Evolutionary conservation across 192 early-diverging fungal genomes (phyloP).

Genomic region (Geranomyces michiganensis): DNA sequence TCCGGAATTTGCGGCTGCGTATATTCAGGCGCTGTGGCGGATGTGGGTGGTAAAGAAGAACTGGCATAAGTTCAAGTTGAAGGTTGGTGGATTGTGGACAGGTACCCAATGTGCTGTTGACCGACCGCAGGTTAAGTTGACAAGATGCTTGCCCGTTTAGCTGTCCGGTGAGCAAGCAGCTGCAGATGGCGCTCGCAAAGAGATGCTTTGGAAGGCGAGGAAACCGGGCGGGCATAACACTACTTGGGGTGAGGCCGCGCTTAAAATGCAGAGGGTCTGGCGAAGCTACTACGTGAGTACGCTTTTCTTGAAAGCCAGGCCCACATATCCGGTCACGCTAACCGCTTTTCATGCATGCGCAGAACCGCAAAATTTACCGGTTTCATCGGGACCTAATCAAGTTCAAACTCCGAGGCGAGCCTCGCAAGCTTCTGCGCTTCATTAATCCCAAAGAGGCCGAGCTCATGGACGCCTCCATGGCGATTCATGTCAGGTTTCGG

Average conservation of each 20-base stretch:
- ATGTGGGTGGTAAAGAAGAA: conserved; percentile 41
- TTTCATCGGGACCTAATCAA: conserved; percentile 61
- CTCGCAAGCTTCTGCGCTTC: conserved; percentile 52
- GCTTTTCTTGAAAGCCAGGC: no score
- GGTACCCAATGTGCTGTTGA: no score
- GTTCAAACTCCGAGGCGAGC: conserved; percentile 56
- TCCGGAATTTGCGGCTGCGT: conserved; percentile 55
- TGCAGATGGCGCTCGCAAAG: conserved; percentile 36
- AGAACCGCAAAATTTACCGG: conserved; percentile 55
- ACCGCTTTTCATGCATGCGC: not conserved
- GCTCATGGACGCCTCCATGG: conserved; percentile 53
- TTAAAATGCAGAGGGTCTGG: conserved; percentile 56
- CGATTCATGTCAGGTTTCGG: conserved; percentile 58
- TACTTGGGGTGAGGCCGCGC: conserved; percentile 46
- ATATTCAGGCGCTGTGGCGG: conserved; percentile 54
- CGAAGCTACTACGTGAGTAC: conserved; percentile 49
- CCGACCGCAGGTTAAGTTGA: no score
- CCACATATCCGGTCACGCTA: no score
- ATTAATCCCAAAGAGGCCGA: conserved; percentile 63
- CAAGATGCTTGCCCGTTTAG: no score
- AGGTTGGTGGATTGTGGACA: no score
- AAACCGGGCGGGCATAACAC: conserved; percentile 27
- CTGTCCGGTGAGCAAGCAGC: conserved; percentile 1
- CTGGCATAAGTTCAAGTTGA: conserved; percentile 36
- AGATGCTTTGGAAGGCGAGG: conserved; percentile 41